These are phyloP conservation scores for Oidium heveae DNA, from an alignment of 2,329 filamentous ascomycete species.

Conservation along the genomic window DNA sequence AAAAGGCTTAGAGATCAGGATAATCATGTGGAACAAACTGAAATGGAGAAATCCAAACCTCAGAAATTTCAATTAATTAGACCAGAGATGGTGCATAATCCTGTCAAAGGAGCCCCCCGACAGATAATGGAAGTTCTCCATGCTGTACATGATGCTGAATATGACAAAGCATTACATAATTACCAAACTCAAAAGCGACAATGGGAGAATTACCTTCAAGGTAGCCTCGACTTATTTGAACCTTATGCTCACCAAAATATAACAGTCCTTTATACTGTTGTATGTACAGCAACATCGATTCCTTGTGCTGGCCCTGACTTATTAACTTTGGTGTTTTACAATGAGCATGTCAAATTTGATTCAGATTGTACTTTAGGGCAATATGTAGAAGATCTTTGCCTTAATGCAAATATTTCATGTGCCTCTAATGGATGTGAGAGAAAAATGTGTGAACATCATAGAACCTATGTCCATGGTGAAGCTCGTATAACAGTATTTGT, in stretches of 20 bases:
- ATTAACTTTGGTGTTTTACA: slow-evolving; percentile 81
- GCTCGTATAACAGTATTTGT: slow-evolving; percentile 82
- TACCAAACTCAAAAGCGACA: slow-evolving; percentile 86
- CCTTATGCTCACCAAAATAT: slow-evolving; percentile 93
- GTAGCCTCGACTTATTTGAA: slow-evolving; percentile 73
- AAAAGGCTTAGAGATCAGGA: slow-evolving; percentile 62
- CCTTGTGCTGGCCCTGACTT: slow-evolving; percentile 79
- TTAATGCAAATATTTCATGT: slow-evolving; percentile 51
- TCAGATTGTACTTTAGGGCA: slow-evolving; percentile 84
- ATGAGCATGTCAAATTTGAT: slow-evolving; percentile 53
- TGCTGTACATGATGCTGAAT: slow-evolving; percentile 88
- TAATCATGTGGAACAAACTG: slow-evolving; percentile 26
- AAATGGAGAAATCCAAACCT: slow-evolving; percentile 34
- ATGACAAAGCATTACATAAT: slow-evolving; percentile 80
- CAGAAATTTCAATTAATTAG: slow-evolving; percentile 75
- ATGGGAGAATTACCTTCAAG: slow-evolving; percentile 86
- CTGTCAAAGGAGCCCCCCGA: slow-evolving; percentile 52
- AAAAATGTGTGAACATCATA: slow-evolving; percentile 76
- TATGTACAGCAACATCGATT: slow-evolving; percentile 81
- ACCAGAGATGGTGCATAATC: slow-evolving; percentile 80
- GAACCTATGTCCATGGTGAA: slow-evolving; percentile 91
- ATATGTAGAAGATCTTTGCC: slow-evolving; percentile 77
- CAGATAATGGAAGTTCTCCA: slow-evolving; percentile 85
- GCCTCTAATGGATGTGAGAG: slow-evolving; percentile 65
- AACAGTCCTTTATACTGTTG: slow-evolving; percentile 75